phyloP scores from a whole-genome alignment of 306 rosid species.

The Dalbergia cochinchinensis region DNA sequence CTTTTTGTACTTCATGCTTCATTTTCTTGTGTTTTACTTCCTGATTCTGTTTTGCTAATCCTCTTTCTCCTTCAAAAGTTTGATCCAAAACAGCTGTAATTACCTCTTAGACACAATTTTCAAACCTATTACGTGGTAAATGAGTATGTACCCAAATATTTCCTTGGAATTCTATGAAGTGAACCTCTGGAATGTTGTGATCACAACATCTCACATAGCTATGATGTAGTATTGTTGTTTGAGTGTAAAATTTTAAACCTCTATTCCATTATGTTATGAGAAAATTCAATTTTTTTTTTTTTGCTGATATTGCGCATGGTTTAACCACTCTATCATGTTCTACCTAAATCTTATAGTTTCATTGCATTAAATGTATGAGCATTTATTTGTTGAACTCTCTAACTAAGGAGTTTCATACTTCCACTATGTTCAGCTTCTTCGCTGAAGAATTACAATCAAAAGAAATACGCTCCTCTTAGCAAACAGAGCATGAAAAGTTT shows the following conservation, averaged over 20 bases:
- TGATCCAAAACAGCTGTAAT: not conserved
- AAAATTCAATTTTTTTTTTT: not conserved
- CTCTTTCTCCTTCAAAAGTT: not conserved
- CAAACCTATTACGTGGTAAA: not conserved
- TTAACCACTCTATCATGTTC: slow-evolving; percentile 41
- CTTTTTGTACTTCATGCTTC: slow-evolving; percentile 15
- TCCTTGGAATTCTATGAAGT: not conserved
- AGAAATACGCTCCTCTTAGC: slow-evolving; percentile 79
- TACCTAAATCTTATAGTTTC: slow-evolving; percentile 38
- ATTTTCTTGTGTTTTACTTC: not conserved
- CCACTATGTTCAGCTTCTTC: slow-evolving; percentile 63
- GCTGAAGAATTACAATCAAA: slow-evolving; percentile 70
- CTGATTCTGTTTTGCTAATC: not conserved
- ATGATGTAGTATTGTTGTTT: not conserved
- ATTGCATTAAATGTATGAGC: slow-evolving; percentile 6
- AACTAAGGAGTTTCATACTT: slow-evolving; percentile 45
- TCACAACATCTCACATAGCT: not conserved
- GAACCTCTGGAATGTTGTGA: not conserved
- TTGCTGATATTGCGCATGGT: slow-evolving; percentile 33
- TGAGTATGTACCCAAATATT: not conserved
- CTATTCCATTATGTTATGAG: slow-evolving; percentile 24
- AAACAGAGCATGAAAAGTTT: slow-evolving; percentile 74
- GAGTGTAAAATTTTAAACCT: slow-evolving; percentile 22
- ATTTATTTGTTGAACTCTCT: slow-evolving; percentile 24
- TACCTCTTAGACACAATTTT: not conserved